Percentiles rank a stretch among this genome's conserved stretches.
Evolutionary conservation across 2,329 filamentous ascomycete genomes (phyloP).

Genomic region (Alternaria burnsii): DNA sequence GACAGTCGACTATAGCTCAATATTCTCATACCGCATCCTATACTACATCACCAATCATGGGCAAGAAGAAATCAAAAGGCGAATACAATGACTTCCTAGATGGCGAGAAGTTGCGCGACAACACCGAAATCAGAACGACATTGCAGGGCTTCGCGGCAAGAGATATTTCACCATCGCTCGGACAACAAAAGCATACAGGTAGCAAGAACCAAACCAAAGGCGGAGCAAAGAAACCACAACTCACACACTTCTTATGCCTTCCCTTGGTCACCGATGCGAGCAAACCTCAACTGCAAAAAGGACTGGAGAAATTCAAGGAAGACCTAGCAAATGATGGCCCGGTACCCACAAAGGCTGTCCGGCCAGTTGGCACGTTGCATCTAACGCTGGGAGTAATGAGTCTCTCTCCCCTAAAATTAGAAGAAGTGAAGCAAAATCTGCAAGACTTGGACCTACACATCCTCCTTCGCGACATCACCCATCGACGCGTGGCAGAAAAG

Average conservation of each 20-base stretch:
- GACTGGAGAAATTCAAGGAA: conserved; percentile 67
- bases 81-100: conserved; percentile 50
- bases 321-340: conserved; percentile 53
- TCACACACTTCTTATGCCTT: conserved; percentile 80
- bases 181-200: conserved; percentile 15
- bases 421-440: conserved; percentile 55
- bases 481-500: conserved; percentile 19
- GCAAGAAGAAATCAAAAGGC: conserved; percentile 37
- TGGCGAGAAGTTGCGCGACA: conserved; percentile 43
- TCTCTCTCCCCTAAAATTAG: conserved; percentile 63
- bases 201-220: conserved; percentile 22
- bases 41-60: conserved; percentile 30
- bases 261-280: conserved; percentile 72
- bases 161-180: conserved; percentile 22
- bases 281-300: conserved; percentile 70
- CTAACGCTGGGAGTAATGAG: conserved; percentile 88
- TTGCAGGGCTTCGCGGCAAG: conserved; percentile 25
- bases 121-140: conserved; percentile 34
- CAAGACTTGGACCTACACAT: conserved; percentile 54
- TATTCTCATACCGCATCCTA: neutral
- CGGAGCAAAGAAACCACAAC: conserved; percentile 52
- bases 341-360: conserved; percentile 72
- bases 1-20: neutral
- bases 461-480: conserved; percentile 31
- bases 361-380: conserved; percentile 82